Percentiles rank a stretch among this genome's conserved stretches.
Evolutionary conservation across 2,329 filamentous ascomycete genomes (phyloP).

Genomic region (Whalleya microplaca): DNA sequence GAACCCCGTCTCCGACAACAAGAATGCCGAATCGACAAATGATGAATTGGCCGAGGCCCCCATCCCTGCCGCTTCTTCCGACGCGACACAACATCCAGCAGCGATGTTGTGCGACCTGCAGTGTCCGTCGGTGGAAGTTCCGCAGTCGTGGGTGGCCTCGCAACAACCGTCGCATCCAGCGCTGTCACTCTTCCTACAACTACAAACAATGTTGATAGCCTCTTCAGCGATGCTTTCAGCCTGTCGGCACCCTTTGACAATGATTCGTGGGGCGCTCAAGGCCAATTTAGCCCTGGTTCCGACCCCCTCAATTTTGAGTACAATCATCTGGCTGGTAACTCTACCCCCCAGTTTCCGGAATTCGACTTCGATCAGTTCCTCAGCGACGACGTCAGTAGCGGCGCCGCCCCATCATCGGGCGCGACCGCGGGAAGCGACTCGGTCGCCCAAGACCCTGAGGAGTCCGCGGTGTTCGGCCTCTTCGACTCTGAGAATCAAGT

Average conservation of each 20-base stretch:
- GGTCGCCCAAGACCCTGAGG: slow-evolving; percentile 56
- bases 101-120: slow-evolving; percentile 99
- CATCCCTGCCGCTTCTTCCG: slow-evolving; percentile 60
- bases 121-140: slow-evolving; percentile 87
- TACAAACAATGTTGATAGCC: slow-evolving; percentile 65
- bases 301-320: slow-evolving; percentile 66
- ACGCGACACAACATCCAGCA: slow-evolving; percentile 99
- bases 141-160: slow-evolving; percentile 49
- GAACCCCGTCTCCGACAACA: slow-evolving; percentile 52
- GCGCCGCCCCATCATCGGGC: slow-evolving; percentile 51
- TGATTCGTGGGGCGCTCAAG: slow-evolving; percentile 79
- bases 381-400: slow-evolving; percentile 53
- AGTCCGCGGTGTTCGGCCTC: slow-evolving; percentile 56
- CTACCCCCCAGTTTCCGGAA: slow-evolving; percentile 50
- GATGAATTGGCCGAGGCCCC: slow-evolving; percentile 29
- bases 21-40: slow-evolving; percentile 24
- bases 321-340: slow-evolving; percentile 69
- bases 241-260: slow-evolving; percentile 69
- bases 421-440: slow-evolving; percentile 51
- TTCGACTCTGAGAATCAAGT: slow-evolving; percentile 63
- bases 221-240: slow-evolving; percentile 72
- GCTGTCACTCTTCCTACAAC: slow-evolving; percentile 54
- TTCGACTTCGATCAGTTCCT: slow-evolving; percentile 55
- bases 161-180: slow-evolving; percentile 46
- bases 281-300: slow-evolving; percentile 75